Evolutionary conservation across 345 rosid genomes (phyloP), one percentile per base, ranked within the genome.

Genomic region (Syzygium aqueum): DNA sequence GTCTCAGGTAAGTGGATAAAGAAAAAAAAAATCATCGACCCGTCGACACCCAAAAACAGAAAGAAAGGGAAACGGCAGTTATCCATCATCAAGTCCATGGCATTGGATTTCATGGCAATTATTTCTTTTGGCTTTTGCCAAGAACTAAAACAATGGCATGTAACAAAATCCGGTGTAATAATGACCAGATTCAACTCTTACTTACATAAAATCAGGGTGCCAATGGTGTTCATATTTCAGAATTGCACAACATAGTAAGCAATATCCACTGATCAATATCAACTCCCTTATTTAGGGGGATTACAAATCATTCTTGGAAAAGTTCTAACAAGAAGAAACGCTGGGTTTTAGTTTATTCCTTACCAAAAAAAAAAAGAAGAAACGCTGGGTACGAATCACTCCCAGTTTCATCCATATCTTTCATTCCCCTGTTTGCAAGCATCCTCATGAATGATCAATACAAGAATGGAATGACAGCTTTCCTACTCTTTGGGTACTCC

Each of bases 401-500:
- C 43, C 49, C 82, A 73, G 49, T 73, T 73, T 37, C 49, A 19
- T 37, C 49, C 49, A 73, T 37, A 33, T 67, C 40, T 33, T 40
- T 33, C 49, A 10, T 33, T 73, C 37, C 82, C 82, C 82, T 19
- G 82, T 37, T 73, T 73, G 82, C 82, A 37, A 37, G 49, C 49
- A 37, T 10, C 82, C 82, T 40, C 23, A n/a, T 84, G 57, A 77
- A 40, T 22, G 33, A 85, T 94, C 90, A 95, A 88, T 85, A 92
- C 30, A 95, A 30, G 89, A 92, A 95, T 12, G 99, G 99, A 57
- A 97, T 92, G 49, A 95, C 96, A 84, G 97, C 96, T 87, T 95
- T 95, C 53, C 99, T 91, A 23, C 28, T 52, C 84, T 87, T 90
- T 11, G 99, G 99, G 87, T 95, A 96, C 77, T 95, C 96, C 7